Evolutionary conservation across 768 basidiomycete species (phyloP).

Genomic region (Mycena vitilis): DNA sequence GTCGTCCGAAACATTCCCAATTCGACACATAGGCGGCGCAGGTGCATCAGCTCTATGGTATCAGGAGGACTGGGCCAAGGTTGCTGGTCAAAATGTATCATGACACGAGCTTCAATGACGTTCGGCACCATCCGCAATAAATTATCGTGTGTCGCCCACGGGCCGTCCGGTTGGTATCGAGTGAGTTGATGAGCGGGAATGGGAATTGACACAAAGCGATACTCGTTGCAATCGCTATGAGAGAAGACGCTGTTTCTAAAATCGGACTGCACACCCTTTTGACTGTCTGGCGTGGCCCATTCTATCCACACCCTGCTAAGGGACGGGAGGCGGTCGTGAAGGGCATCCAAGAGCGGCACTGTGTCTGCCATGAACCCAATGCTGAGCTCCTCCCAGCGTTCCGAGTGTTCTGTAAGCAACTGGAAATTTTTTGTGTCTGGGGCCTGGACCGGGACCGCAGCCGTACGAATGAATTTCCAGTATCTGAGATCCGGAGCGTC

Average conservation of each 20-base stretch:
- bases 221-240: not conserved
- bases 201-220: not conserved
- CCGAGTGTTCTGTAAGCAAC: not conserved
- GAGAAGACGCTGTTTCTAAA: not conserved
- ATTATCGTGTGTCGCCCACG: not conserved
- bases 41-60: not conserved
- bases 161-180: not conserved
- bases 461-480: conserved; percentile 1
- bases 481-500: no score
- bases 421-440: not conserved
- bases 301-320: not conserved
- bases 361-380: not conserved
- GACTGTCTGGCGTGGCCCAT: not conserved
- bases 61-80: not conserved
- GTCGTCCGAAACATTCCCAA: not conserved
- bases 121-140: not conserved
- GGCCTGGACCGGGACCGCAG: no score
- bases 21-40: not conserved
- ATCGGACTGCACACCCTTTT: not conserved
- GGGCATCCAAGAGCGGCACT: not conserved
- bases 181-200: conserved; percentile 17
- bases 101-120: conserved; percentile 16
- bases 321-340: not conserved
- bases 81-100: not conserved
- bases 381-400: conserved; percentile 10